phyloP scores from a whole-genome alignment of 495 filamentous ascomycete genomes.

The Penicillium maclennaniae region DNA sequence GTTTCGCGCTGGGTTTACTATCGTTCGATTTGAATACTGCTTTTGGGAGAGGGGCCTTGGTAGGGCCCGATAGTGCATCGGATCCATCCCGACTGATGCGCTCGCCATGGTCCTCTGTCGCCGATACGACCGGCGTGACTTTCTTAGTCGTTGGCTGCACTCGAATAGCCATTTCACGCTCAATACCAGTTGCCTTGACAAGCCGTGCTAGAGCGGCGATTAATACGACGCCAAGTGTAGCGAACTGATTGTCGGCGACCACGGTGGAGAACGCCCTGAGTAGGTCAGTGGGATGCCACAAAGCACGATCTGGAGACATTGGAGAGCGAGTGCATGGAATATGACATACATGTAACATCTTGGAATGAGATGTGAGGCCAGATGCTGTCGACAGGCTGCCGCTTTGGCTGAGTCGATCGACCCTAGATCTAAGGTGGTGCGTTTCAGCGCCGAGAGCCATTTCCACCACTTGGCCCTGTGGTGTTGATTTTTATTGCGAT shows the following conservation, averaged over 20 bases:
- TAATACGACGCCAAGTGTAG: constrained; percentile 74
- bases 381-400: constrained; percentile 20
- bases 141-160: not conserved
- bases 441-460: constrained; percentile 61
- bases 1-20: constrained; percentile 1
- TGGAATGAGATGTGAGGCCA: constrained; percentile 36
- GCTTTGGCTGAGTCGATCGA: constrained; percentile 23
- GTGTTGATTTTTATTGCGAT: constrained; percentile 84
- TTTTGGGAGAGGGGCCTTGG: not conserved
- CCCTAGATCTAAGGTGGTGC: constrained; percentile 51
- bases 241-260: constrained; percentile 67
- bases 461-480: constrained; percentile 69
- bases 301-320: not conserved
- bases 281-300: constrained; percentile 2
- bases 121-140: not conserved
- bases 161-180: constrained; percentile 16
- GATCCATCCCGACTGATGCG: constrained; percentile 21
- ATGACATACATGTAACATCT: constrained; percentile 45
- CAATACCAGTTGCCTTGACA: constrained; percentile 39
- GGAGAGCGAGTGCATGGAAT: not conserved
- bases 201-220: constrained; percentile 62
- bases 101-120: constrained; percentile 33
- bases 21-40: not conserved
- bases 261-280: constrained; percentile 64
- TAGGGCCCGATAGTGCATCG: not conserved